phyloP scores from a whole-genome alignment of 202 grass and related monocot genomes.

The Dendrocalamus latiflorus region DNA sequence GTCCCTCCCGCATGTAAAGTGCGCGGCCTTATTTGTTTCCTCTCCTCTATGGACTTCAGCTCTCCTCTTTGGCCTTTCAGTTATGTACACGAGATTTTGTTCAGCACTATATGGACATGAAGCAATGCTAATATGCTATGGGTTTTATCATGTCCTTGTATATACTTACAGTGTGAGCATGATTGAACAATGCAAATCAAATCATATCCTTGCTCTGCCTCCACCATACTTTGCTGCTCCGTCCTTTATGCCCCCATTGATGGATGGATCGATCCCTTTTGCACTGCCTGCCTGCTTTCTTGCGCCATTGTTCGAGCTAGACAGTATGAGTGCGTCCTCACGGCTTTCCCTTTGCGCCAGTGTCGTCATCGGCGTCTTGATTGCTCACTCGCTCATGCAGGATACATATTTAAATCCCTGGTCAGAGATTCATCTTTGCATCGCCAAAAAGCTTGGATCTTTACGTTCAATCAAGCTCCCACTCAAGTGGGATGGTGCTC shows the following conservation, averaged over 20 bases:
- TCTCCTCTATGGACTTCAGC: not conserved
- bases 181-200: slow-evolving; percentile 8
- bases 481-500: slow-evolving; percentile 38
- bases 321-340: not conserved
- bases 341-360: not conserved
- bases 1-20: not conserved
- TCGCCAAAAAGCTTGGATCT: slow-evolving; percentile 37
- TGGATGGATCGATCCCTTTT: not conserved
- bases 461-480: slow-evolving; percentile 57
- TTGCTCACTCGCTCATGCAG: slow-evolving; percentile 17
- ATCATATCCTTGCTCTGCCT: slow-evolving; percentile 1
- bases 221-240: slow-evolving; percentile 15
- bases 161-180: not conserved
- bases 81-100: not conserved
- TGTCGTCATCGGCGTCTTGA: slow-evolving; percentile 19
- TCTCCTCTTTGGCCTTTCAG: not conserved
- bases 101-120: not conserved
- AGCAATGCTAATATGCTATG: not conserved
- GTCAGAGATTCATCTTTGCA: slow-evolving; percentile 61
- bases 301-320: not conserved
- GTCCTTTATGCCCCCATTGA: not conserved
- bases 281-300: not conserved
- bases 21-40: not conserved
- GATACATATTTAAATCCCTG: slow-evolving; percentile 40
- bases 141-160: slow-evolving; percentile 7